Base-by-base conservation (phyloP, 2,329 filamentous ascomycete genomes). In the Neofusicoccum sp. region DNA sequence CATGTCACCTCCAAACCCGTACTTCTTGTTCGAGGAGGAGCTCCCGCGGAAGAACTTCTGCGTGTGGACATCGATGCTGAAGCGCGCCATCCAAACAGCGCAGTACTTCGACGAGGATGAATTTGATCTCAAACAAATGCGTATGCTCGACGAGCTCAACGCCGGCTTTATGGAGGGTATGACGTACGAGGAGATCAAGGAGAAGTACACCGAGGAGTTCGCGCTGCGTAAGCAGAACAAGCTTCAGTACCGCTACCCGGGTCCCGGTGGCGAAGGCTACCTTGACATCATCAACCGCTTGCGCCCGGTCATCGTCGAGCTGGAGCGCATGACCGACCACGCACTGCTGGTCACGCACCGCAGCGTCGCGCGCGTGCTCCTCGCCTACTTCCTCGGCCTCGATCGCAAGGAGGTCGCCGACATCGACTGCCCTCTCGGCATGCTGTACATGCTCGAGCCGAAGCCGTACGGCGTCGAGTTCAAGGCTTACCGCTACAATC, bases 381-480 rank as follows among this genome's bases (percentile, higher is more conserved):
- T 99, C 76, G 93, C 93, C 1, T 99, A 99, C 76, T 99, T 99
- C 77, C 92, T 95, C 80, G 93, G 96, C 62, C 81, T 98, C 58
- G 92, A 90, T 53, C 84, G 93, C 36, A 88, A 96, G 65, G 90
- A 96, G 70, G 96, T 99, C 63, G 93, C 95, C 11, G 91, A 97
- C 68, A 84, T 99, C 63, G 93, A 98, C 71, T 90, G 97, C 47
- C 95, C 95, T 0, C 80, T 99, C 51, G 95, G 95, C 16, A 93
- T 96, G 81, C 82, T 97, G 6, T 99, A 96, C 74, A 90, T 92
- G 67, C 89, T 99, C 49, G 93, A 99, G 76, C 95, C 95, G 65
- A 97, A 97, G 81, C 95, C 95, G 0, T 99, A 99, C 67, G 95
- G 95, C 12, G 93, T 97, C 62, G 93, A 96, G 63, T 97, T 98